These are phyloP conservation scores for Boechera stricta DNA, from an alignment of 345 rosid genomes.

Conservation along the genomic window DNA sequence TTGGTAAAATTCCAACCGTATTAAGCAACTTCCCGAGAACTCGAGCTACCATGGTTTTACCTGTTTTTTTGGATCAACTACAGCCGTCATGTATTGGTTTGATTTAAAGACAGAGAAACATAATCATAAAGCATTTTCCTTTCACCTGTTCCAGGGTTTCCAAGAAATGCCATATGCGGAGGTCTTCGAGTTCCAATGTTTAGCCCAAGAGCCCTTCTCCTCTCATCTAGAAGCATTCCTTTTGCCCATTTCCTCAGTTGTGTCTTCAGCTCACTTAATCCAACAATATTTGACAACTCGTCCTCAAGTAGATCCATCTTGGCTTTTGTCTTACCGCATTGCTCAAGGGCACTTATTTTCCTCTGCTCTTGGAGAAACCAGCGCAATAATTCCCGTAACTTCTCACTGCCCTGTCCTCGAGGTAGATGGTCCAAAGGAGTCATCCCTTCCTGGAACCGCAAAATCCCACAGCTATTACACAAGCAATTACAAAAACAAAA, in stretches of 20 bases:
- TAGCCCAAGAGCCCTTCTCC: conserved; percentile 86
- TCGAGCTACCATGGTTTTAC: conserved; percentile 99
- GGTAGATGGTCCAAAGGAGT: conserved; percentile 93
- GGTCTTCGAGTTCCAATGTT: conserved; percentile 86
- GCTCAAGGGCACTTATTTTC: conserved; percentile 78
- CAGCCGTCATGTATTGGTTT: conserved; percentile 26
- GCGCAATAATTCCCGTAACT: conserved; percentile 61
- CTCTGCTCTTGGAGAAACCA: conserved; percentile 80
- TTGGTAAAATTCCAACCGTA: conserved; percentile 91
- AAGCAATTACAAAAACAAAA: neutral
- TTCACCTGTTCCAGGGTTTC: conserved; percentile 96
- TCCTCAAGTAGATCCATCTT: conserved; percentile 93
- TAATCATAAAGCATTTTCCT: neutral
- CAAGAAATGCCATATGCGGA: conserved; percentile 99
- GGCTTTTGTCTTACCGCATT: conserved; percentile 76
- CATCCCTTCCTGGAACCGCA: conserved; percentile 74
- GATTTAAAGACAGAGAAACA: neutral
- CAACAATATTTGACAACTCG: conserved; percentile 76
- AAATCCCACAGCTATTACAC: conserved; percentile 18
- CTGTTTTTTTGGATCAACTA: conserved; percentile 44
- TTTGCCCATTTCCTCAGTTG: conserved; percentile 97
- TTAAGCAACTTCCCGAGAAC: conserved; percentile 88
- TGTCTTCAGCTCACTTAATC: conserved; percentile 78
- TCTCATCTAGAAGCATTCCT: conserved; percentile 99
- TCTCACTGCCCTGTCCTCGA: conserved; percentile 74